phyloP scores from a whole-genome alignment of 108 stramenopile genomes.

The Conticribra weissflogii region DNA sequence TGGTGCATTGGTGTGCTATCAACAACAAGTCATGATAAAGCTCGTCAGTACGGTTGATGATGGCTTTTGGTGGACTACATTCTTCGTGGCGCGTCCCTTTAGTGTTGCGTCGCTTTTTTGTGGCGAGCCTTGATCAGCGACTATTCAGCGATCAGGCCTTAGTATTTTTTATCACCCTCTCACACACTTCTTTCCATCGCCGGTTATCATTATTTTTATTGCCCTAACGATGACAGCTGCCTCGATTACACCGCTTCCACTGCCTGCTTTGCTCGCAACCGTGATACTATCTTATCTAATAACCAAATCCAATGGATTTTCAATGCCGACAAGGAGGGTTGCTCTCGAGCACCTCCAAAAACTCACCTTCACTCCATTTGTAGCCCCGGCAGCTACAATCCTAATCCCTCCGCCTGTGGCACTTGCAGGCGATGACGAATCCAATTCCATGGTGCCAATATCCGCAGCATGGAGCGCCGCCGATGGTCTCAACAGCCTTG shows the following conservation, averaged over 20 bases:
- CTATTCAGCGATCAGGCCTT: no score
- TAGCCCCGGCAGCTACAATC: not conserved
- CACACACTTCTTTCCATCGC: no score
- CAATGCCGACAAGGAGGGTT: slow-evolving; percentile 12
- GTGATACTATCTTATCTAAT: not conserved
- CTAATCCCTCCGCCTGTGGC: not conserved
- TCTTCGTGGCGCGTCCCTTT: no score
- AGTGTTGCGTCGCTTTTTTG: no score
- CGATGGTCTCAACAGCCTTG: slow-evolving; percentile 50
- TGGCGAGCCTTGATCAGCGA: no score
- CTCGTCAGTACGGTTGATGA: no score
- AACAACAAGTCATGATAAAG: no score
- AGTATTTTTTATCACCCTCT: no score
- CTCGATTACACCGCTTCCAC: not conserved
- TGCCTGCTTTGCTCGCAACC: not conserved
- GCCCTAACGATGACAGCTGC: not conserved
- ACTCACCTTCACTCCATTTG: slow-evolving; percentile 13
- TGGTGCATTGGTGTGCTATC: no score
- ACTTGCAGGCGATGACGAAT: slow-evolving; percentile 5
- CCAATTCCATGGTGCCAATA: slow-evolving; percentile 33
- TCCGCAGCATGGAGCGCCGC: slow-evolving; percentile 54
- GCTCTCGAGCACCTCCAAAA: slow-evolving; percentile 24
- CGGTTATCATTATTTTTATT: no score
- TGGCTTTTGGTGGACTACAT: no score
- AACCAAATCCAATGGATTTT: slow-evolving; percentile 9